A percentile compares a stretch with the other conserved stretches of the same genome.
Conservation (phyloP, 805 yeast species). For the Tanozyma kutaoensis region DNA sequence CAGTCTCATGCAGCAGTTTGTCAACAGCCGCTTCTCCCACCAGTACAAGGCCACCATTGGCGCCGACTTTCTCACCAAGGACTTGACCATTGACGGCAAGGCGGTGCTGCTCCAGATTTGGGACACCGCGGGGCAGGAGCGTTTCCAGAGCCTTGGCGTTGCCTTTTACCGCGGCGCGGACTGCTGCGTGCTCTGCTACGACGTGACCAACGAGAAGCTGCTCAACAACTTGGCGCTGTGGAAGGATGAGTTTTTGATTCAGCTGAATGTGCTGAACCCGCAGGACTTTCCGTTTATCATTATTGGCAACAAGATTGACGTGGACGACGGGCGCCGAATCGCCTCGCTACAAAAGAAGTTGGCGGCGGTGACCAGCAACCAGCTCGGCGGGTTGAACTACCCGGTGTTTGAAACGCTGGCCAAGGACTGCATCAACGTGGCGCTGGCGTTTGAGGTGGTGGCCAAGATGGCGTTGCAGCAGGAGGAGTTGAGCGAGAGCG, state of each 20-base stretch:
- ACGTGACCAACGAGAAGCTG: conserved; percentile 88
- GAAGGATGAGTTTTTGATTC: conserved; percentile 92
- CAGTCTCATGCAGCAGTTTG: conserved; percentile 93
- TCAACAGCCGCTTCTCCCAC: conserved; percentile 84
- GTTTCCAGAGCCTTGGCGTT: conserved; percentile 92
- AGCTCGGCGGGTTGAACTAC: conserved; percentile 46
- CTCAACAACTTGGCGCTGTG: conserved; percentile 81
- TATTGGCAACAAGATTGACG: conserved; percentile 89
- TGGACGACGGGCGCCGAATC: conserved; percentile 78
- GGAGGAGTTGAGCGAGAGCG: conserved; percentile 82
- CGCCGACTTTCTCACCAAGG: conserved; percentile 92
- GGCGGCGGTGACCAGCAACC: conserved; percentile 28
- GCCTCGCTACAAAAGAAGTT: conserved; percentile 43
- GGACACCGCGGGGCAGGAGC: conserved; percentile 40
- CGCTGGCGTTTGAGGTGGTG: conserved; percentile 89
- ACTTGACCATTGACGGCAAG: conserved; percentile 73
- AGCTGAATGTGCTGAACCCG: conserved; percentile 87
- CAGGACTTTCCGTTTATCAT: conserved; percentile 93
- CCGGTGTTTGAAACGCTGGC: conserved; percentile 98
- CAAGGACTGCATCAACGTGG: conserved; percentile 90
- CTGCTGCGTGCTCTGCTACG: conserved; percentile 92
- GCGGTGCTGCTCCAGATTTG: conserved; percentile 77
- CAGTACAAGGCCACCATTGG: conserved; percentile 98
- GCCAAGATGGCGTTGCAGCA: conserved; percentile 94
- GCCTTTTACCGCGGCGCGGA: conserved; percentile 98